Percentiles rank a stretch among this genome's conserved stretches.
Evolutionary conservation across 163 green algal genomes (phyloP).

Genomic region (Coccomyxa subellipsoidea): DNA sequence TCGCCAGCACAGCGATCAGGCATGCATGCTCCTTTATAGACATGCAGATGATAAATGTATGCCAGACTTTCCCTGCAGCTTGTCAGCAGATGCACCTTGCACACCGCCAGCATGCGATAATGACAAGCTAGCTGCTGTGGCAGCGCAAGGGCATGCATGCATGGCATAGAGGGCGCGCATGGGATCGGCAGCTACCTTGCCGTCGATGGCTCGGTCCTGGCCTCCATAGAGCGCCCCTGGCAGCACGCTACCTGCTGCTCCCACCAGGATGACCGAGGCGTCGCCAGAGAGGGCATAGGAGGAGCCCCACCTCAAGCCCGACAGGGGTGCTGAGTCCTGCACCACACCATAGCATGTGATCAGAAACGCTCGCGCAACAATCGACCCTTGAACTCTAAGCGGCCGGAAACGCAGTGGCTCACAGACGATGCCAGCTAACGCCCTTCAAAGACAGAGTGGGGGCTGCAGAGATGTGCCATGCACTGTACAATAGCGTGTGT

Average conservation of each 20-base stretch:
- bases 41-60: too few species aligned
- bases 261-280: neutral
- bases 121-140: neutral
- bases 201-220: neutral
- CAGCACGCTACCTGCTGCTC: neutral
- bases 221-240: neutral
- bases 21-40: too few species aligned
- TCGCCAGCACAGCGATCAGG: neutral
- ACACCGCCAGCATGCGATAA: too few species aligned
- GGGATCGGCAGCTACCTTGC: neutral
- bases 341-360: neutral
- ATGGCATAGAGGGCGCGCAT: neutral
- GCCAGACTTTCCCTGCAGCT: too few species aligned
- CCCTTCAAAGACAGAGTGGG: too few species aligned
- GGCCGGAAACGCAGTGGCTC: neutral
- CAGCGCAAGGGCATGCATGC: neutral
- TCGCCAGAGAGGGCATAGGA: neutral
- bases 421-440: too few species aligned
- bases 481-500: neutral
- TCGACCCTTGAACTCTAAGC: neutral
- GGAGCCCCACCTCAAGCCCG: conserved; percentile 1
- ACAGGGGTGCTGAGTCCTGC: neutral
- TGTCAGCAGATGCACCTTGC: too few species aligned
- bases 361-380: neutral
- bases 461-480: too few species aligned